Evolutionary conservation across 2,329 filamentous ascomycete genomes (phyloP).

Genomic region (Neopestalotiopsis sp.): DNA sequence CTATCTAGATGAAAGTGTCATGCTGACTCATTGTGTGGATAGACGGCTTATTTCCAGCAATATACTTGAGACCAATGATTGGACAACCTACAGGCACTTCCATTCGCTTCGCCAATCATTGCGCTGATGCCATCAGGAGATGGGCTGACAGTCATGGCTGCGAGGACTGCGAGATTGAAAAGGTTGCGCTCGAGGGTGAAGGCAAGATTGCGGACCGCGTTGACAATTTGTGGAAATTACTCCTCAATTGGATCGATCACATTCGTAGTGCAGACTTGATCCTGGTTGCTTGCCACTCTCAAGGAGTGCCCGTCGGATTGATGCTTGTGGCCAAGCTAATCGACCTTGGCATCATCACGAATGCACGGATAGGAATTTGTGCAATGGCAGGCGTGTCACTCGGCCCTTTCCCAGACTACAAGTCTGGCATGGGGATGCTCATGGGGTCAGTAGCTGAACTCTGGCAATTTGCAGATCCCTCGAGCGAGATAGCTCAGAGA

Average conservation of each 20-base stretch:
- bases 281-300: slow-evolving; percentile 90
- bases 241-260: slow-evolving; percentile 93
- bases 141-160: slow-evolving; percentile 81
- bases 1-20: no score
- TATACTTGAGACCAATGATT: slow-evolving; percentile 85
- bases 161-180: slow-evolving; percentile 82
- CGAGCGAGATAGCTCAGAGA: slow-evolving; percentile 80
- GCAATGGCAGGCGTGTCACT: slow-evolving; percentile 89
- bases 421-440: slow-evolving; percentile 82
- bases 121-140: slow-evolving; percentile 79
- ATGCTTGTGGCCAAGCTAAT: slow-evolving; percentile 95
- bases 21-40: slow-evolving; percentile 37
- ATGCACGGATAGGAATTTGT: slow-evolving; percentile 82
- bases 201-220: slow-evolving; percentile 90
- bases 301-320: slow-evolving; percentile 91
- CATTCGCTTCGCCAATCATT: slow-evolving; percentile 87
- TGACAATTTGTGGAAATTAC: slow-evolving; percentile 89
- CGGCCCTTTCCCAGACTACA: slow-evolving; percentile 91
- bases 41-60: slow-evolving; percentile 87
- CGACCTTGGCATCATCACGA: slow-evolving; percentile 81
- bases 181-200: slow-evolving; percentile 92
- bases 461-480: slow-evolving; percentile 87
- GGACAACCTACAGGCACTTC: slow-evolving; percentile 96
- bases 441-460: slow-evolving; percentile 92
- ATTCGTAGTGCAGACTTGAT: slow-evolving; percentile 88